Base-by-base conservation (phyloP, 2,329 filamentous ascomycete genomes). In the Penicillium decumbens region DNA sequence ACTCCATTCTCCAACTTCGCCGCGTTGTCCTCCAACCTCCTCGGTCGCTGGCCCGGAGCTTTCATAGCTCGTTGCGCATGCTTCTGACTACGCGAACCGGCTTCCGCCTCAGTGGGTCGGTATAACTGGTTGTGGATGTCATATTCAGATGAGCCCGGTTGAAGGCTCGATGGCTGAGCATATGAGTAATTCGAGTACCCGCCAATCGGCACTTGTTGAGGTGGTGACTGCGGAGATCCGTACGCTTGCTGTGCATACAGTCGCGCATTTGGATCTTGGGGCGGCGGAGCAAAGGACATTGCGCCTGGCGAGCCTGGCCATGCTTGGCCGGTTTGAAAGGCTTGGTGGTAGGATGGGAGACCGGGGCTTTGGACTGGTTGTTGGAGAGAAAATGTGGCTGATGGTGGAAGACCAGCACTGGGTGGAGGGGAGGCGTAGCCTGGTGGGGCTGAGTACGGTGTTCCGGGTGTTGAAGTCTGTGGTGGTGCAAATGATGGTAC, bases 61-160 rank as follows among this genome's bases (percentile, higher is more conserved):
- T 66, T 65, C 57, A 62, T 60, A 3, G 66, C 59, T 38, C 66
- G 60, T 20, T 69, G 63, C 6, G 65, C 60, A 42, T 66, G 56
- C 44, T 67, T 68, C 35, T 73, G 66, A 23, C 66, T 62, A 40
- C 70, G 65, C 1, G 64, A 64, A 4, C 58, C 58, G 10, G 66
- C 66, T 53, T 77, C 74, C 13, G 63, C 62, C 45, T 75, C 71
- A 0, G 74, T 75, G 1, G 75, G 75, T 42, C 70, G 61, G 49
- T 77, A 77, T 12, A 76, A 58, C 53, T 77, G 75, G 35, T 59
- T 69, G 57, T 77, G 75, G 8, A 77, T 60, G 51, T 72, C 68
- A 49, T 75, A 76, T 32, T 69, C 68, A 12, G 56, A 67, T 51
- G 45, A 51, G 37, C 53, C 53, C n/a, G 50, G 51, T 43, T 53